These are phyloP conservation scores for Talaromyces sp. DNA, from an alignment of 2,329 filamentous ascomycete species.

Conservation along the genomic window DNA sequence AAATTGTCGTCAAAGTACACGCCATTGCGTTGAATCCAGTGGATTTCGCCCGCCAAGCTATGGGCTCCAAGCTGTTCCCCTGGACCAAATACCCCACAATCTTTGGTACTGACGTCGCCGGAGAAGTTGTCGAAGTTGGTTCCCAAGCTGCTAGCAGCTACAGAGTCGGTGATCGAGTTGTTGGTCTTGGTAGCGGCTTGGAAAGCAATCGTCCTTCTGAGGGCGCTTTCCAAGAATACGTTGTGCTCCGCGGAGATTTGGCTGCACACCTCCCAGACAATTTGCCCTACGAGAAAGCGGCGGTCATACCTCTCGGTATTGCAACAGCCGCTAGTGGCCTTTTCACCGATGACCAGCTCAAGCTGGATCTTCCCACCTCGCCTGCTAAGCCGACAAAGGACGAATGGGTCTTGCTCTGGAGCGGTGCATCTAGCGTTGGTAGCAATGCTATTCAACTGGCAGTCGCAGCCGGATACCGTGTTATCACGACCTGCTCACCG, in stretches of 20 bases:
- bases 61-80: conserved; percentile 22
- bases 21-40: conserved; percentile 27
- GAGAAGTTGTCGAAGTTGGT: conserved; percentile 28
- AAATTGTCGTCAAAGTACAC: conserved; percentile 23
- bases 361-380: conserved; percentile 18
- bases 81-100: conserved; percentile 21
- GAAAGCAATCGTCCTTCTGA: conserved; percentile 17
- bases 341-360: conserved; percentile 24
- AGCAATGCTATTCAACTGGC: conserved; percentile 43
- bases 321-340: conserved; percentile 26
- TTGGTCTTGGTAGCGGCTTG: conserved; percentile 22
- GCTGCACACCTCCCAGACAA: conserved; percentile 23
- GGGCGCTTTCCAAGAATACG: conserved; percentile 28
- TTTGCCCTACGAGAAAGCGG: conserved; percentile 25
- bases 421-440: conserved; percentile 48
- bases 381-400: conserved; percentile 19
- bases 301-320: conserved; percentile 27
- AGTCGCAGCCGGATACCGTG: conserved; percentile 37
- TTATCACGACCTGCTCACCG: conserved; percentile 35
- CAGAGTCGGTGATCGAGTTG: conserved; percentile 27
- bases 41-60: conserved; percentile 33
- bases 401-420: conserved; percentile 47
- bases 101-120: conserved; percentile 28
- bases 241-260: conserved; percentile 19
- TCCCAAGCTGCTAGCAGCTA: conserved; percentile 24